Evolutionary conservation across 1,284 basidiomycete species (phyloP).

Genomic region (Melampsora larici-populina): DNA sequence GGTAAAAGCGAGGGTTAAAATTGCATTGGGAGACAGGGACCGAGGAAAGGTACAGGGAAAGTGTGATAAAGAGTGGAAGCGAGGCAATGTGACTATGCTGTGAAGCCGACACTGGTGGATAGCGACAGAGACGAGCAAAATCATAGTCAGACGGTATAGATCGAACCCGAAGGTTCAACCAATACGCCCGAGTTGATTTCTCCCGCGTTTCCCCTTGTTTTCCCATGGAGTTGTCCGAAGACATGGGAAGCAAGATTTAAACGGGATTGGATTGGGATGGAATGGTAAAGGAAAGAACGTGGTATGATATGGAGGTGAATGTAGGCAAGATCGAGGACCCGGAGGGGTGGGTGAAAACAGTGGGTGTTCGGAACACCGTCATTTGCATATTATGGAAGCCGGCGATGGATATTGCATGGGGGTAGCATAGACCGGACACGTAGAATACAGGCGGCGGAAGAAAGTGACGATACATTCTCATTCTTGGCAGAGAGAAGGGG

Average conservation of each 20-base stretch:
- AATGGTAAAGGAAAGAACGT: not conserved
- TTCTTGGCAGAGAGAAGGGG: conserved; percentile 22
- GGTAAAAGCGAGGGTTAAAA: too few species aligned
- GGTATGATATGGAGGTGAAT: not conserved
- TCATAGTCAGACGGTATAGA: not conserved
- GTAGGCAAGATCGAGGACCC: not conserved
- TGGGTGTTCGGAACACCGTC: too few species aligned
- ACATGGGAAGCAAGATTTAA: conserved; percentile 34
- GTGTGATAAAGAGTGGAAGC: too few species aligned
- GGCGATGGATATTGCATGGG: not conserved
- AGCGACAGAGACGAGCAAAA: not conserved
- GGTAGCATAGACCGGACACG: not conserved
- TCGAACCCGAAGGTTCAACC: not conserved
- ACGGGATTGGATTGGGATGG: conserved; percentile 9
- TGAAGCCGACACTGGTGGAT: conserved; percentile 4
- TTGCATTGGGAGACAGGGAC: too few species aligned
- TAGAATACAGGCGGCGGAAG: conserved; percentile 16
- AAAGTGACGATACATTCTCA: not conserved
- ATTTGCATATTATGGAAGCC: not conserved
- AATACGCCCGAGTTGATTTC: not conserved
- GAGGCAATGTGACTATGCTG: not conserved
- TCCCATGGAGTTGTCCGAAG: conserved; percentile 27
- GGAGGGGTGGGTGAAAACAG: not conserved
- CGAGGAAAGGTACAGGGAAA: too few species aligned
- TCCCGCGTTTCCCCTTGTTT: conserved; percentile 42